Base-by-base conservation (phyloP, 1,284 basidiomycete species). In the Cryptococcus sp. region DNA sequence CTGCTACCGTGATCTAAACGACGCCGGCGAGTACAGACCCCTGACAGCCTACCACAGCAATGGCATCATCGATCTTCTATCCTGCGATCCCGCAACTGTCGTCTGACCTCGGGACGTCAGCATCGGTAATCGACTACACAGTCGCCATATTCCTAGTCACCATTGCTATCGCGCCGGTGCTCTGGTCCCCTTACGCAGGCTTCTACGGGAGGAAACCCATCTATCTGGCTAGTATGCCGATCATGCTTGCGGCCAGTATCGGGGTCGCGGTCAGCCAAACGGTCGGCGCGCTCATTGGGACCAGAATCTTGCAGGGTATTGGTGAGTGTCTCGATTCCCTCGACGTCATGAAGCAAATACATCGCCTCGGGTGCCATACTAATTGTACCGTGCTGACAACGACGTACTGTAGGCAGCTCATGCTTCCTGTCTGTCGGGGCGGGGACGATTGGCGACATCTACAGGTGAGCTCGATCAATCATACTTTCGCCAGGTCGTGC, bases 71-170 rank as follows among this genome's bases (percentile, higher is more conserved):
- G 5, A 83, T 85, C 2, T 88, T 89, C 73, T 81, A 88, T 3
- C 88, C 88, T 0, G 83, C 84, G 0, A 87, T 90, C 49, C 86
- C 86, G 0, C 80, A 85, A 57, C 85, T 90, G 61, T 83, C 86
- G 0, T 71, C 76, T 22, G 87, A 89, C 56, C 77, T 89, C 8
- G 57, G 82, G 39, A 83, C 86, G 0, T 84, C 85, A 0, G 81
- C 81, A 1, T 66, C 81, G 3, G 72, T 86, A 25, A 81, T 89
- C 61, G 85, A 84, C 83, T 85, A 74, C 57, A 81, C 73, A 5
- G 67, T 77, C 54, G 78, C 84, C 3, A 78, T 85, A 47, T 79
- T 83, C 55, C 68, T 80, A 41, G 61, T 77, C 13, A 55, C 68
- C 0, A 75, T 81, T 20, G 80, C 76, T 13, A 55, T 75, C 16